Evolutionary conservation across 2,329 filamentous ascomycete species (phyloP), one percentile per base, ranked within the genome.

Genomic region (Colletotrichum sp.): DNA sequence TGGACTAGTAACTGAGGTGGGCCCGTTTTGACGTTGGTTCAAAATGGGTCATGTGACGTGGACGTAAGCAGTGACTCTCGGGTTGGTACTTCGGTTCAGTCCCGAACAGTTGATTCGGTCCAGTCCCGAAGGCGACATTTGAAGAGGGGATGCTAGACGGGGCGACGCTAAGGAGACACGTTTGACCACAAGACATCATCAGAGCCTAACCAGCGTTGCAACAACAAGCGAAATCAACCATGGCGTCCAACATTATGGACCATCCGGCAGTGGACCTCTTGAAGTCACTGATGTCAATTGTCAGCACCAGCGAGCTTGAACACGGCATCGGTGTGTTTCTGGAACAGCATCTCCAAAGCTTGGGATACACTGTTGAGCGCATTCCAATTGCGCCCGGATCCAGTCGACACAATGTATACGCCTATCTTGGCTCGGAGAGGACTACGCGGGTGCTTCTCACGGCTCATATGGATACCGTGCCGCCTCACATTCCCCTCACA

Each of bases 401-500:
- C 9, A 79, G 80, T 26, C 81, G 83, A 15, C 80, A 83, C 71
- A 86, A 85, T 79, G 80, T 85, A 71, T 85, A 85, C 78, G 84
- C 84, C 10, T 85, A 85, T 76, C 78, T 85, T 6, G 83, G 83
- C 6, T 75, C 78, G 43, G 64, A 76, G 18, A 79, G 81, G 30
- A 78, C 81, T 43, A 80, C 82, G 5, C 79, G 83, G 16, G 79
- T 83, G 24, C 81, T 83, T 28, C 79, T 84, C 21, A 83, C 83
- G 8, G 79, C 81, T 2, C 83, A 85, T 76, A 83, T 84, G 80
- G 83, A 84, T 66, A 84, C 83, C 10, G 87, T 88, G 5, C 88
- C 89, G 1, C 89, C 89, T 0, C 89, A 87, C 79, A 89, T 89
- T 79, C 88, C 89, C 0, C 89, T 90, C 79, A 85, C 86, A 48